These are phyloP conservation scores for Lactuca sativa DNA, from an alignment of 129 eudicot genomes.

Conservation along the genomic window DNA sequence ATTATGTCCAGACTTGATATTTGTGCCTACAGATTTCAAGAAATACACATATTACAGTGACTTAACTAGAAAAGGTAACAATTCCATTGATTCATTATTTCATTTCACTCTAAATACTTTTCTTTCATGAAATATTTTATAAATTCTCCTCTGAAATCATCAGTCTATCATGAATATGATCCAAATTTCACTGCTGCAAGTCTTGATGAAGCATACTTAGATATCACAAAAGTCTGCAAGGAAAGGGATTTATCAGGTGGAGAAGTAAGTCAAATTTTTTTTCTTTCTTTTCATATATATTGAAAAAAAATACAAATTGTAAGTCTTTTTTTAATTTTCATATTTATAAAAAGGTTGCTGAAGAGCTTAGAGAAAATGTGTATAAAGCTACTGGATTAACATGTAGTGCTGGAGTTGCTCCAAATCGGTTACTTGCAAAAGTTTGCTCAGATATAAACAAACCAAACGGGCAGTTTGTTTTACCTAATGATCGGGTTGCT, in stretches of 20 bases:
- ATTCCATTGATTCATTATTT: not conserved
- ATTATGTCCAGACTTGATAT: constrained; percentile 87
- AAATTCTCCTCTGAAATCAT: not conserved
- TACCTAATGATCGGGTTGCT: constrained; percentile 77
- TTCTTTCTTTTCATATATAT: not conserved
- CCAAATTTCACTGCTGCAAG: constrained; percentile 84
- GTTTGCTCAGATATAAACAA: constrained; percentile 95
- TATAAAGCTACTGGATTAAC: constrained; percentile 86
- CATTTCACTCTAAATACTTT: too few relatives aligned
- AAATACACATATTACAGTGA: constrained; percentile 82
- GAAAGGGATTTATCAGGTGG: constrained; percentile 62
- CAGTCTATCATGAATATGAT: constrained; percentile 85
- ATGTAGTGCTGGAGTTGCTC: constrained; percentile 97
- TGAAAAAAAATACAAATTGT: constrained; percentile 1
- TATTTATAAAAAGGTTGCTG: constrained; percentile 58
- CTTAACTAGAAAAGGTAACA: constrained; percentile 88
- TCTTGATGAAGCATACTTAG: constrained; percentile 97
- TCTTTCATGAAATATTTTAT: not conserved
- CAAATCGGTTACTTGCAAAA: constrained; percentile 97
- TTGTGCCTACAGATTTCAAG: constrained; percentile 87
- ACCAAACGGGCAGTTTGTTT: constrained; percentile 90
- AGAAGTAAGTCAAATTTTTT: constrained; percentile 59
- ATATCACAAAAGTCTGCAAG: constrained; percentile 75
- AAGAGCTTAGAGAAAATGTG: constrained; percentile 75
- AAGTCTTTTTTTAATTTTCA: constrained; percentile 8